These are phyloP conservation scores for Melastoma candidum DNA, from an alignment of 441 rosid genomes.

Conservation along the genomic window DNA sequence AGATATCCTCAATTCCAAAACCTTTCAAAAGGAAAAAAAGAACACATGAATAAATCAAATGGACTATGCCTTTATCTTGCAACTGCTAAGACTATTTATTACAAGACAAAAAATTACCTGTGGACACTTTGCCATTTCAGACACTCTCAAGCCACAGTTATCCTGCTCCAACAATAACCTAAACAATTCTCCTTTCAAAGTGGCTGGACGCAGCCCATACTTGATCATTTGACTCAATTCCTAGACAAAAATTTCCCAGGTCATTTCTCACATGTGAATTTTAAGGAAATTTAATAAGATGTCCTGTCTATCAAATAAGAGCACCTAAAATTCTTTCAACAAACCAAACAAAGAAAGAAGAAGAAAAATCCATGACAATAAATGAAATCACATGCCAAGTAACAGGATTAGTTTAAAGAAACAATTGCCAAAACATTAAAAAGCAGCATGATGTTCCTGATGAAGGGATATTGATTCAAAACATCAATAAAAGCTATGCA, in stretches of 20 bases:
- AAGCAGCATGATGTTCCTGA: too few relatives aligned
- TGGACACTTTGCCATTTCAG: conserved; percentile 59
- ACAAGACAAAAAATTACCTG: conserved; percentile 32
- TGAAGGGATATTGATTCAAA: too few relatives aligned
- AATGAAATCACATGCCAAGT: too few relatives aligned
- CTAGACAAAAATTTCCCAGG: conserved; percentile 23
- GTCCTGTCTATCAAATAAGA: too few relatives aligned
- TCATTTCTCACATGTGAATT: not conserved
- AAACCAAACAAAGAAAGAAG: too few relatives aligned
- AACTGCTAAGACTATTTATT: not conserved
- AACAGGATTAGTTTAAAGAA: too few relatives aligned
- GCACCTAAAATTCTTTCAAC: too few relatives aligned
- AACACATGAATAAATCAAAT: not conserved
- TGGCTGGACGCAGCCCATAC: conserved; percentile 59
- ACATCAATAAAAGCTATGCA: too few relatives aligned
- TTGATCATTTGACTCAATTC: conserved; percentile 70
- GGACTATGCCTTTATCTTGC: not conserved
- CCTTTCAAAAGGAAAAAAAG: conserved; percentile 33
- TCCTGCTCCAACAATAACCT: conserved; percentile 54
- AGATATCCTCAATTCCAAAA: conserved; percentile 53
- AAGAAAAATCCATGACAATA: too few relatives aligned
- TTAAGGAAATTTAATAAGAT: too few relatives aligned
- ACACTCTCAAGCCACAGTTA: conserved; percentile 58
- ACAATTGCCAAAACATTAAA: too few relatives aligned
- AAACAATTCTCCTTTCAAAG: conserved; percentile 80